Evolutionary conservation across 768 basidiomycete species (phyloP).

Genomic region (Gloeostereum incarnatum): DNA sequence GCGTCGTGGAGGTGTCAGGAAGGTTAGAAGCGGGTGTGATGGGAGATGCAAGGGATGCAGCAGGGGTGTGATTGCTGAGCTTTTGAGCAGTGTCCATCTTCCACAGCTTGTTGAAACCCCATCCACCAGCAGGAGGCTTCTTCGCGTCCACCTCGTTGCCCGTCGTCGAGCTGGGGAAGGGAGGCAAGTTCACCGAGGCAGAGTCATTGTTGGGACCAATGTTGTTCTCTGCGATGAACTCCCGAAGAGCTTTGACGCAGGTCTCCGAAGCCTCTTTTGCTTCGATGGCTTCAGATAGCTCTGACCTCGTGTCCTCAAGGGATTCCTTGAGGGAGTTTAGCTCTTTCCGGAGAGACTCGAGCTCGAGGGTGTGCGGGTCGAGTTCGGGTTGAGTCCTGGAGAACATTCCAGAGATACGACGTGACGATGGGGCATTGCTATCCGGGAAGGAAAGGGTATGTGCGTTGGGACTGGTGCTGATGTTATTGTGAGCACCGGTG

Average conservation of each 20-base stretch:
- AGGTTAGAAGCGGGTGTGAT: slow-evolving; percentile 18
- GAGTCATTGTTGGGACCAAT: not conserved
- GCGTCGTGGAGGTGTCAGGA: slow-evolving; percentile 14
- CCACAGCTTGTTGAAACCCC: slow-evolving; percentile 62
- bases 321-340: slow-evolving; percentile 29
- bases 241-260: slow-evolving; percentile 52
- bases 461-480: slow-evolving; percentile 23
- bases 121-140: slow-evolving; percentile 16
- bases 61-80: slow-evolving; percentile 13
- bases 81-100: slow-evolving; percentile 27
- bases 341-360: slow-evolving; percentile 28
- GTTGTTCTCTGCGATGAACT: slow-evolving; percentile 43
- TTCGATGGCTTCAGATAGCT: slow-evolving; percentile 49
- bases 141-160: not conserved
- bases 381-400: slow-evolving; percentile 30
- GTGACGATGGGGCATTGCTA: slow-evolving; percentile 14
- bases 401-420: slow-evolving; percentile 45
- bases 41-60: slow-evolving; percentile 17
- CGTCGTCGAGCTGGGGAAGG: not conserved
- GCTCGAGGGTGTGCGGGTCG: slow-evolving; percentile 10
- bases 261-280: slow-evolving; percentile 55
- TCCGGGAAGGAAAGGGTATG: slow-evolving; percentile 26
- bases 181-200: not conserved
- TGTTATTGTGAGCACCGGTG: slow-evolving; percentile 37
- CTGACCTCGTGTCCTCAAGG: slow-evolving; percentile 35